Conservation (phyloP, 768 basidiomycete species). For the Chalciporus sphaerocephalus region DNA sequence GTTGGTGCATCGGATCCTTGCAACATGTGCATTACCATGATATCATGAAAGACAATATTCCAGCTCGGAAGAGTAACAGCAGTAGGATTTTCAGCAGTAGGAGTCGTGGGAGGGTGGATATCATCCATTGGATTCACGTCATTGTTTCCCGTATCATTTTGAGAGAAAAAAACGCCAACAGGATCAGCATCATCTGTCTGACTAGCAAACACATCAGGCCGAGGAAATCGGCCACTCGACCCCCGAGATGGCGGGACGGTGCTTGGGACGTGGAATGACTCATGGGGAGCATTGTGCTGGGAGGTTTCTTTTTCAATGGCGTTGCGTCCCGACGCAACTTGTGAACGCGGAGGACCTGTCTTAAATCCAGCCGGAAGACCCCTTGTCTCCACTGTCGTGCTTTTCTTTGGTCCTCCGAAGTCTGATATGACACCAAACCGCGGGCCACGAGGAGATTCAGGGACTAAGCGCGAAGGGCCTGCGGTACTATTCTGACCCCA, state of each 20-base stretch:
- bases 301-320: conserved; percentile 17
- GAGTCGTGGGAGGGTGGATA: conserved; percentile 5
- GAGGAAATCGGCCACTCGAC: conserved; percentile 6
- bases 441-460: conserved; percentile 39
- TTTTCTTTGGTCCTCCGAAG: conserved; percentile 20
- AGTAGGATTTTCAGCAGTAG: conserved; percentile 27
- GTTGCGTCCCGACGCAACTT: conserved; percentile 10
- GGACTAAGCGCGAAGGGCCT: conserved; percentile 26
- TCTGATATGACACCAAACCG: conserved; percentile 30
- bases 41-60: conserved; percentile 56
- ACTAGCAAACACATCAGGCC: conserved; percentile 20
- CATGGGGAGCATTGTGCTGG: background rate
- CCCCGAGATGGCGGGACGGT: conserved; percentile 21
- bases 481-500: conserved; percentile 29
- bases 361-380: conserved; percentile 28
- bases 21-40: conserved; percentile 55
- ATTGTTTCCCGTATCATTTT: conserved; percentile 20
- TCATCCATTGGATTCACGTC: conserved; percentile 37
- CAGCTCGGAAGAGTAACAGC: conserved; percentile 43
- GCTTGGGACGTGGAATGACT: conserved; percentile 18
- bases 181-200: conserved; percentile 11
- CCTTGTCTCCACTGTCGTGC: conserved; percentile 10
- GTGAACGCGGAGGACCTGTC: conserved; percentile 17
- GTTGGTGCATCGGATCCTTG: conserved; percentile 39
- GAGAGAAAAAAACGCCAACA: conserved; percentile 13